A percentile compares a stretch with the other conserved stretches of the same genome.
phyloP scores from a whole-genome alignment of 345 rosid genomes.

The Salix brachista region DNA sequence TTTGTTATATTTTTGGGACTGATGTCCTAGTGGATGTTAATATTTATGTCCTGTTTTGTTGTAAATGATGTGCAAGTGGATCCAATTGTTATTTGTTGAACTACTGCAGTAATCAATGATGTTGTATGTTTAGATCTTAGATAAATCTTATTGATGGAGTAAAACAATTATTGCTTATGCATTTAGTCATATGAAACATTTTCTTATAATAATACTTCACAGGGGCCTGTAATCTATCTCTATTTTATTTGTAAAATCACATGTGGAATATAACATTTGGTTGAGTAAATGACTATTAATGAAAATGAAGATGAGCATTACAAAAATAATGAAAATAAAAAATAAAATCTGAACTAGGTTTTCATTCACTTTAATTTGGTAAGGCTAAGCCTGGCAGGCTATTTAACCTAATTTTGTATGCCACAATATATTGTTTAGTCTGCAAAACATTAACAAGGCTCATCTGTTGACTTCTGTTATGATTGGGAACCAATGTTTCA shows the following conservation, averaged over 20 bases:
- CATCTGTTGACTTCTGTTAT: constrained; percentile 4
- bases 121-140: not conserved
- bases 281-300: not conserved
- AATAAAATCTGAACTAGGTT: not conserved
- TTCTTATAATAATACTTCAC: not conserved
- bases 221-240: not conserved
- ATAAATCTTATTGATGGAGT: not conserved
- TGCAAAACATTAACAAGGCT: not conserved
- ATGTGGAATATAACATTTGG: not conserved
- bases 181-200: not conserved
- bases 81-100: not conserved
- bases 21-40: not conserved
- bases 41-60: not conserved
- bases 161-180: not conserved
- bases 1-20: not conserved
- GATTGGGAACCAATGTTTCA: constrained; percentile 5
- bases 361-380: not conserved
- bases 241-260: not conserved
- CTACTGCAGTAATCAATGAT: not conserved
- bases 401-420: not conserved
- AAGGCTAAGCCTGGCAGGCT: not conserved
- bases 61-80: not conserved
- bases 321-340: not conserved
- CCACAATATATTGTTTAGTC: constrained; percentile 4
- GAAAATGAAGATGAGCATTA: not conserved